phyloP scores from a whole-genome alignment of 331 rosid genomes.

The Erythrophleum ivorense region DNA sequence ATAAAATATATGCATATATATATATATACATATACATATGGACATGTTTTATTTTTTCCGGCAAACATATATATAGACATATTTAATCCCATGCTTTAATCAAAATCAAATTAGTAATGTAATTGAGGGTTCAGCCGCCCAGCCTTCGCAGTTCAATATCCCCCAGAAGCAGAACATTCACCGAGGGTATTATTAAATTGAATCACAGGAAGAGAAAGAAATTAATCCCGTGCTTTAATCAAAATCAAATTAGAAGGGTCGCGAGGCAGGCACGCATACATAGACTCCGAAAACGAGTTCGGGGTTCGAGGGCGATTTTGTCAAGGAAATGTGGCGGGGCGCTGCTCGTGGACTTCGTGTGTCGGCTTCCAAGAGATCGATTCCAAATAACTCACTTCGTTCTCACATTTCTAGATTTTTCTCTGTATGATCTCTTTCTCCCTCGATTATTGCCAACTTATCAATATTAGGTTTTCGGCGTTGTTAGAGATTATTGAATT shows the following conservation, averaged over 20 bases:
- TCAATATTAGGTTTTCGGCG: not conserved
- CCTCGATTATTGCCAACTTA: not conserved
- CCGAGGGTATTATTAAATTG: not conserved
- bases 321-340: conserved; percentile 80
- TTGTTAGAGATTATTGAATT: not conserved
- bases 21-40: too few species aligned
- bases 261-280: conserved; percentile 11
- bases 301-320: too few species aligned
- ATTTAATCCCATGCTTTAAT: too few species aligned
- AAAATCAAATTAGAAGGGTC: not conserved
- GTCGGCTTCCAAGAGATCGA: conserved; percentile 55
- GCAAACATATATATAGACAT: too few species aligned
- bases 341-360: conserved; percentile 70
- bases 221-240: too few species aligned
- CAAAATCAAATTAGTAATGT: too few species aligned
- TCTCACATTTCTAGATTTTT: conserved; percentile 73
- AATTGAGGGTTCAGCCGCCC: not conserved
- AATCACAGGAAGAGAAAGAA: not conserved
- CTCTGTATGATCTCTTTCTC: conserved; percentile 53
- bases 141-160: not conserved
- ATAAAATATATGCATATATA: too few species aligned
- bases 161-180: too few species aligned
- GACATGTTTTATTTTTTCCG: too few species aligned
- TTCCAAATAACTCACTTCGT: conserved; percentile 50
- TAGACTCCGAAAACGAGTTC: not conserved